Percentiles rank a stretch among this genome's conserved stretches.
Conservation (phyloP, 129 eudicot species). For the Lonicera japonica region DNA sequence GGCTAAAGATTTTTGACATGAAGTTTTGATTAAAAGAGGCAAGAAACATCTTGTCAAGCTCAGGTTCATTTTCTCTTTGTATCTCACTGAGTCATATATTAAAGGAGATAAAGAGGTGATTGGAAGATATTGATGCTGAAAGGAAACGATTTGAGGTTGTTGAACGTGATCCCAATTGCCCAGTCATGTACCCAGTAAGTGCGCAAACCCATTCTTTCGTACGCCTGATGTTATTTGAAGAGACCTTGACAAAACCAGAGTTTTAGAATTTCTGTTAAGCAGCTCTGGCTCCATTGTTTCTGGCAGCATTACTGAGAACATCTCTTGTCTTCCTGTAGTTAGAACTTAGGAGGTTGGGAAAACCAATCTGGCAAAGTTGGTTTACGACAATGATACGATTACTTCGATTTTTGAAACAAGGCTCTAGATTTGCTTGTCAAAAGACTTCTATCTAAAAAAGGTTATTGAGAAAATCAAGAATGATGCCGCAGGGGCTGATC, state of each 20-base stretch:
- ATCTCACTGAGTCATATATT: slow-evolving; percentile 17
- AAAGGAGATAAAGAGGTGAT: slow-evolving; percentile 15
- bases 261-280: slow-evolving; percentile 5
- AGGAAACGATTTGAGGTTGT: slow-evolving; percentile 25
- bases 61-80: slow-evolving; percentile 13
- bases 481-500: no score
- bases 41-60: slow-evolving; percentile 13
- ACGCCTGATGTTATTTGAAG: slow-evolving; percentile 18
- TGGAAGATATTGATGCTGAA: slow-evolving; percentile 32
- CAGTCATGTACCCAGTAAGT: background rate
- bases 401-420: slow-evolving; percentile 5
- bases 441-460: no score
- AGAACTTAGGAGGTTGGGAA: slow-evolving; percentile 20
- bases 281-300: background rate
- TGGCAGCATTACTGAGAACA: background rate
- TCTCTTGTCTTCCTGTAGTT: slow-evolving; percentile 7
- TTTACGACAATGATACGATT: slow-evolving; percentile 12
- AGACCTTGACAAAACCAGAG: slow-evolving; percentile 11
- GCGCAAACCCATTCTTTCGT: slow-evolving; percentile 27
- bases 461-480: no score
- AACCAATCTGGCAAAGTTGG: slow-evolving; percentile 16
- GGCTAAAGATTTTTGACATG: slow-evolving; percentile 3
- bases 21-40: background rate
- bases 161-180: slow-evolving; percentile 9
- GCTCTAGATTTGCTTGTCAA: slow-evolving; percentile 15